Percentiles rank a stretch among this genome's conserved stretches.
phyloP scores from a whole-genome alignment of 208 protist genomes.

The Lotmaria passim region DNA sequence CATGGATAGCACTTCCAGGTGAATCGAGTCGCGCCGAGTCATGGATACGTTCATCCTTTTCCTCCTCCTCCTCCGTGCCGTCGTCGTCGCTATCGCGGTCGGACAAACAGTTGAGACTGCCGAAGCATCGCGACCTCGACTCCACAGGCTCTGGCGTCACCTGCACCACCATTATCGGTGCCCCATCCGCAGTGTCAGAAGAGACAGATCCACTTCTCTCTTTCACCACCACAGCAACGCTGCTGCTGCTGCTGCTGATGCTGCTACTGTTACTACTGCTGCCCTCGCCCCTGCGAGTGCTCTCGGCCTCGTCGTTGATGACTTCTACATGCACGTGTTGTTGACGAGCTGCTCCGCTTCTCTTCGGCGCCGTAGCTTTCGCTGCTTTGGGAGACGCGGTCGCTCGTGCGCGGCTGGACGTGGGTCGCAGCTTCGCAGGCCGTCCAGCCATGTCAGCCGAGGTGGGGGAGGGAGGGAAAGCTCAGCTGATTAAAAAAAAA shows the following conservation, averaged over 20 bases:
- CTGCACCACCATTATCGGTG: background rate
- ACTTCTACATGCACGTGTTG: background rate
- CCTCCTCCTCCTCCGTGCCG: background rate
- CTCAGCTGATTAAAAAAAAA: slow-evolving; percentile 5
- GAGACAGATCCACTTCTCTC: background rate
- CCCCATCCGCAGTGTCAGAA: background rate
- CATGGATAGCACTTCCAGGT: too few relatives aligned
- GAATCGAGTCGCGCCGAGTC: too few relatives aligned
- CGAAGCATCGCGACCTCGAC: background rate
- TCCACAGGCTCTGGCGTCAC: background rate
- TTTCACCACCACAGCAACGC: background rate
- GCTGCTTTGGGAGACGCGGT: background rate
- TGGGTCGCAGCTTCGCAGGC: slow-evolving; percentile 4
- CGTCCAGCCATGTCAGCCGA: slow-evolving; percentile 10
- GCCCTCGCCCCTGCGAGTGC: background rate
- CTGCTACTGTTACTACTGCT: background rate
- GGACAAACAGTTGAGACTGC: slow-evolving; percentile 1
- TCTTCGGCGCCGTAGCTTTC: background rate
- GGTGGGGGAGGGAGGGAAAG: background rate
- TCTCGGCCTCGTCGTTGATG: background rate
- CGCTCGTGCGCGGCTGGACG: slow-evolving; percentile 1
- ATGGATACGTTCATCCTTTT: too few relatives aligned
- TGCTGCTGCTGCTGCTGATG: background rate
- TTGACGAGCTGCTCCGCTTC: background rate
- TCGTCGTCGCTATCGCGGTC: background rate